These are phyloP conservation scores for Rhododendron molle DNA, from an alignment of 148 eudicot genomes.

Conservation along the genomic window DNA sequence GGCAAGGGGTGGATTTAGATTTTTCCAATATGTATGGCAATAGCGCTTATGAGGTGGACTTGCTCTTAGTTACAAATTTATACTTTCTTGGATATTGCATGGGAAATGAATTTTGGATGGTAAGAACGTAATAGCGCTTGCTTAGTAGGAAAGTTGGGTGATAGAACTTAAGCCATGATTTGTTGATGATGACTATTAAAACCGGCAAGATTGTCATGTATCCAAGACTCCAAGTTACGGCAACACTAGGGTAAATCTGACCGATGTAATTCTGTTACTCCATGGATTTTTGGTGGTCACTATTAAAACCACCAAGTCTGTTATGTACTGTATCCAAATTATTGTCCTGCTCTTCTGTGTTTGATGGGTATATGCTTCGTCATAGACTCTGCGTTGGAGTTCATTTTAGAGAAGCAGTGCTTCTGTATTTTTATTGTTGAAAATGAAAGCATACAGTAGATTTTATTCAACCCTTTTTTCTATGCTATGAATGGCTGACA, in stretches of 20 bases:
- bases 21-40: neutral
- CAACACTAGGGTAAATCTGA: neutral
- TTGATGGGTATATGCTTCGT: neutral
- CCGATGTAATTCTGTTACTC: neutral
- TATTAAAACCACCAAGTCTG: neutral
- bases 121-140: neutral
- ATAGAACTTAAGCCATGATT: neutral
- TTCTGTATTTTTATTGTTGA: neutral
- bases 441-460: neutral
- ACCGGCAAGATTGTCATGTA: neutral
- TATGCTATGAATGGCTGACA: neutral
- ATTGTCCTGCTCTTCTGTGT: neutral
- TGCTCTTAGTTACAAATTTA: neutral
- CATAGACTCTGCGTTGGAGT: neutral
- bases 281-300: neutral
- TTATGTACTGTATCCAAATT: neutral
- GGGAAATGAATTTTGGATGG: neutral
- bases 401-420: neutral
- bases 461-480: neutral
- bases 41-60: neutral
- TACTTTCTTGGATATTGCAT: neutral
- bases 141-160: neutral
- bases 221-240: neutral
- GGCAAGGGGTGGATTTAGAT: neutral
- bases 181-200: neutral